These are phyloP conservation scores for Pichia insulana DNA, from an alignment of 805 yeast genomes.

Conservation along the genomic window DNA sequence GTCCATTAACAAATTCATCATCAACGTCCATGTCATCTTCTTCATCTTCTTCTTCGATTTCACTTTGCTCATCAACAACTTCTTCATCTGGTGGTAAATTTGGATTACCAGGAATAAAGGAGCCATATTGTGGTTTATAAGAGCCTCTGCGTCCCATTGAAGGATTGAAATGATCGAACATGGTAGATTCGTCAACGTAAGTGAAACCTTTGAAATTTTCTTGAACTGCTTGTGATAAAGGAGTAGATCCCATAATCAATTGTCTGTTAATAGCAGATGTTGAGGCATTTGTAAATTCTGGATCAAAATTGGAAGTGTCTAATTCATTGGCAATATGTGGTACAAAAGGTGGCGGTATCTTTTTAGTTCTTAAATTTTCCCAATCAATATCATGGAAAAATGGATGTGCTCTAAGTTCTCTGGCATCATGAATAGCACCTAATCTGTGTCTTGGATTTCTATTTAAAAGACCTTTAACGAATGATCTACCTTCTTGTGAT, in stretches of 20 bases:
- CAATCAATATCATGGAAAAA: constrained; percentile 90
- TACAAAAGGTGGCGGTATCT: constrained; percentile 92
- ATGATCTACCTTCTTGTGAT: constrained; percentile 86
- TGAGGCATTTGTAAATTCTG: constrained; percentile 90
- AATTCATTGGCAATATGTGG: constrained; percentile 88
- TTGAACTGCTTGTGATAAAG: constrained; percentile 89
- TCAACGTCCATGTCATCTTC: constrained; percentile 46
- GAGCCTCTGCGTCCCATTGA: constrained; percentile 31
- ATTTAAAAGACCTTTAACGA: constrained; percentile 90
- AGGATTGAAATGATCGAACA: constrained; percentile 67
- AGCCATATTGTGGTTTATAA: constrained; percentile 42
- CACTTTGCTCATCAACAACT: constrained; percentile 65
- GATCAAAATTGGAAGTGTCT: constrained; percentile 95
- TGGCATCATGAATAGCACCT: constrained; percentile 86
- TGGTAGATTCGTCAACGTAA: constrained; percentile 85
- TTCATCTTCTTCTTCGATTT: constrained; percentile 34
- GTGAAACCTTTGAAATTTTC: constrained; percentile 97
- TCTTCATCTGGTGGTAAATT: constrained; percentile 77
- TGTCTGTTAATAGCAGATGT: constrained; percentile 72
- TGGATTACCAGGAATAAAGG: constrained; percentile 73
- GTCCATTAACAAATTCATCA: constrained; percentile 82
- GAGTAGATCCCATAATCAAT: constrained; percentile 60
- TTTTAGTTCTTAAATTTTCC: constrained; percentile 67
- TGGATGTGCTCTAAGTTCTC: constrained; percentile 86
- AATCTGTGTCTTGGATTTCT: constrained; percentile 93